phyloP scores from a whole-genome alignment of 495 filamentous ascomycete species.

The Parathielavia hyrcaniae region DNA sequence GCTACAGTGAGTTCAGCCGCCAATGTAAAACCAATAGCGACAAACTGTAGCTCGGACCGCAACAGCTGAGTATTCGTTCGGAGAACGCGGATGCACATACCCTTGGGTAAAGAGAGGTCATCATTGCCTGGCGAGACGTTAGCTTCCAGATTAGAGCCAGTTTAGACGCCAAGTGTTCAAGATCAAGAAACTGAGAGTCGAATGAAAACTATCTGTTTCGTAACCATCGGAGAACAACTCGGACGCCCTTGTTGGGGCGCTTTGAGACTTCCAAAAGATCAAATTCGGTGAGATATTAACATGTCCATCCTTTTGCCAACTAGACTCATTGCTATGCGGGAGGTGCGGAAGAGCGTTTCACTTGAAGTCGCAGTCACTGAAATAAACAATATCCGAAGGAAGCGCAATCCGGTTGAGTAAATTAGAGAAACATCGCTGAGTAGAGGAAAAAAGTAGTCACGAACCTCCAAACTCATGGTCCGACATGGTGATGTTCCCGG shows the following conservation, averaged over 20 bases:
- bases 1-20: slow-evolving; percentile 5
- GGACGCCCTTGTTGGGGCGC: too few species aligned
- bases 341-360: not conserved
- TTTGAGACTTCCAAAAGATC: not conserved
- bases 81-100: slow-evolving; percentile 39
- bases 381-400: not conserved
- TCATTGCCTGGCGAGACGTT: slow-evolving; percentile 58
- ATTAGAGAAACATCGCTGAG: not conserved
- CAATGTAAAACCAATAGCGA: slow-evolving; percentile 4
- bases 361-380: not conserved
- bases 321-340: not conserved
- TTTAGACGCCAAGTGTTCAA: not conserved
- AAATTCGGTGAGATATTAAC: not conserved
- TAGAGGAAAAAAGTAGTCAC: slow-evolving; percentile 25
- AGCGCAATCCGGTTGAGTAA: not conserved
- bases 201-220: slow-evolving; percentile 1
- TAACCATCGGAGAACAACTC: not conserved
- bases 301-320: not conserved
- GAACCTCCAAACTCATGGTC: slow-evolving; percentile 81
- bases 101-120: slow-evolving; percentile 92
- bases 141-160: slow-evolving; percentile 14
- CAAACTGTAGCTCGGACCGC: not conserved
- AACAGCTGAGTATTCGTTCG: not conserved
- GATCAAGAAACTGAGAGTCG: not conserved
- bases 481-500: slow-evolving; percentile 56